A percentile compares a stretch with the other conserved stretches of the same genome.
phyloP scores from a whole-genome alignment of 805 yeast species.

The Starmerella vitae region DNA sequence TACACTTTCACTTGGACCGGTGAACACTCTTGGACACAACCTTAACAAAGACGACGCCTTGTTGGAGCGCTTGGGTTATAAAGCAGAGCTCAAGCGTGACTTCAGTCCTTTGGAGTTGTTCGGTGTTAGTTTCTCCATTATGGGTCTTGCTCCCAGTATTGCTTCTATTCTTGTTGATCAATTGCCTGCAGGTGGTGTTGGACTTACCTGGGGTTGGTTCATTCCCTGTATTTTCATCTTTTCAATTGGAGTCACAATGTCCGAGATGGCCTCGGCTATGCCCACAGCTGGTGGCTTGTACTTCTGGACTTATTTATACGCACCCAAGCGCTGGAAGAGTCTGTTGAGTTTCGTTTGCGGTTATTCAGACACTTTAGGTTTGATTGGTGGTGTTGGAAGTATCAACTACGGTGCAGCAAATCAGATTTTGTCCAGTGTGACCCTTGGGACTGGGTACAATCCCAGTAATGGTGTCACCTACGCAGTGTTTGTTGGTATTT shows the following conservation, averaged over 20 bases:
- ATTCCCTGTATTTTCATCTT: constrained; percentile 43
- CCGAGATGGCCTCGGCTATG: constrained; percentile 52
- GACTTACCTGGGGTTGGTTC: constrained; percentile 65
- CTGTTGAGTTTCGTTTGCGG: constrained; percentile 53
- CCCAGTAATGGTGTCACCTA: constrained; percentile 43
- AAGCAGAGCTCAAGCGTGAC: constrained; percentile 50
- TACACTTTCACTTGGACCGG: neutral
- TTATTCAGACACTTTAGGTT: constrained; percentile 51
- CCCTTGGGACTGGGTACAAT: constrained; percentile 35
- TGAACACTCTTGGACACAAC: neutral
- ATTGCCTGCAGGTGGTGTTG: constrained; percentile 48
- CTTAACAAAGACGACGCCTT: constrained; percentile 23
- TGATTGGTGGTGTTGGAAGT: constrained; percentile 53
- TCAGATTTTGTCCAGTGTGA: constrained; percentile 32
- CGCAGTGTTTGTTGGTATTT: constrained; percentile 54
- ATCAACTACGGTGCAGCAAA: constrained; percentile 60
- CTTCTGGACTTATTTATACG: constrained; percentile 54
- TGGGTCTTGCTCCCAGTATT: constrained; percentile 51
- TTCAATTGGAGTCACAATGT: constrained; percentile 45
- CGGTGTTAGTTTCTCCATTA: constrained; percentile 58
- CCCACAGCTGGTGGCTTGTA: constrained; percentile 70
- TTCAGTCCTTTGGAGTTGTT: constrained; percentile 52
- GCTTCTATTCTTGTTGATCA: constrained; percentile 43
- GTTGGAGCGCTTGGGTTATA: constrained; percentile 47
- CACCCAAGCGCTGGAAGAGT: constrained; percentile 37